Evolutionary conservation across 768 basidiomycete genomes (phyloP).

Genomic region (Xanthoconium stramineum): DNA sequence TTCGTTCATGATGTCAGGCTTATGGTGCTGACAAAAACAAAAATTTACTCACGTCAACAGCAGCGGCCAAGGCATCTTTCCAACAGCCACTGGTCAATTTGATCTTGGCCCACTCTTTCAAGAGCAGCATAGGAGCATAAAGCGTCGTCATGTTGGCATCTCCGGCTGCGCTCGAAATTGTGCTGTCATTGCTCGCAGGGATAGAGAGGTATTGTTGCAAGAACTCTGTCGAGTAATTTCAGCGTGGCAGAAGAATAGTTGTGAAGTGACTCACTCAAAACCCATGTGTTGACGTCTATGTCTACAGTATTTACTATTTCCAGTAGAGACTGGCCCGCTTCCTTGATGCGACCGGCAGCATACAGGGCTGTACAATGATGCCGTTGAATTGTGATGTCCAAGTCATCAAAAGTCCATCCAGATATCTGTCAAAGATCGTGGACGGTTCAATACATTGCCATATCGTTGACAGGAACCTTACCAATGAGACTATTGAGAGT

Average conservation of each 20-base stretch:
- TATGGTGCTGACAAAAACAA: background rate
- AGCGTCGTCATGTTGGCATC: no score
- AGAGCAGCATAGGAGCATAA: background rate
- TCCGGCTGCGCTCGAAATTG: no score
- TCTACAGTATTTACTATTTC: background rate
- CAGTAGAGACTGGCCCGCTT: background rate
- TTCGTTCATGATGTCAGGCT: background rate
- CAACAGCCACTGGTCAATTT: background rate
- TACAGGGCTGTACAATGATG: background rate
- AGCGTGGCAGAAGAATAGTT: no score
- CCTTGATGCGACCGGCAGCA: background rate
- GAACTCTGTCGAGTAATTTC: no score
- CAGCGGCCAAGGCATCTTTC: background rate
- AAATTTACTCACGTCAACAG: background rate
- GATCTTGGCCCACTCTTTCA: background rate
- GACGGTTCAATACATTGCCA: background rate
- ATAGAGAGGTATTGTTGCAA: no score
- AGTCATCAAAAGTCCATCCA: background rate
- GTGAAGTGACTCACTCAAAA: background rate
- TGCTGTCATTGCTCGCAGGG: no score
- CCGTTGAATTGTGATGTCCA: background rate
- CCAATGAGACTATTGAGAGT: background rate
- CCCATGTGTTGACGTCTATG: background rate
- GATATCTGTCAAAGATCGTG: background rate
- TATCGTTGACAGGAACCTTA: background rate